Percentiles rank a stretch among this genome's conserved stretches.
phyloP scores from a whole-genome alignment of 257 asterid species.

The Nicotiana tomentosiformis region DNA sequence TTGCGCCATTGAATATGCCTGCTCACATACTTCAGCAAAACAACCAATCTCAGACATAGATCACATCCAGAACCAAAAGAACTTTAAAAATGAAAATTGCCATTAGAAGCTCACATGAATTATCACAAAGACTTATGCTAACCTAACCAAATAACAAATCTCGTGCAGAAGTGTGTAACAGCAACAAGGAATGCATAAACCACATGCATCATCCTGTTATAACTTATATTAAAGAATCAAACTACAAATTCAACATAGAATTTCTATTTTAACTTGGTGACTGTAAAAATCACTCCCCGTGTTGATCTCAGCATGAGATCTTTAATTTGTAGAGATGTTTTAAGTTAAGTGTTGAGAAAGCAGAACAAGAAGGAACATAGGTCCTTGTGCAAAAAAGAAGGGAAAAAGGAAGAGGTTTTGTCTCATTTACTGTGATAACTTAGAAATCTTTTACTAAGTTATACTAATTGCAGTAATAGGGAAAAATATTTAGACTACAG shows the following conservation, averaged over 20 bases:
- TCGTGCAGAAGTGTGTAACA: background rate
- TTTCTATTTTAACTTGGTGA: background rate
- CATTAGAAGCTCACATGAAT: background rate
- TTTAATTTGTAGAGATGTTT: background rate
- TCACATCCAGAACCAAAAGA: background rate
- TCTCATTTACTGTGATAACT: background rate
- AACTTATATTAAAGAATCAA: background rate
- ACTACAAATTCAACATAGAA: background rate
- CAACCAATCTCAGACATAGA: slow-evolving; percentile 1
- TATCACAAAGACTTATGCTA: background rate
- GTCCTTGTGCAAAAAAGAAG: background rate
- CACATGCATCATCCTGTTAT: background rate
- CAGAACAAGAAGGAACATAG: background rate
- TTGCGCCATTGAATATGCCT: slow-evolving; percentile 96
- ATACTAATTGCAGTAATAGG: too few species aligned
- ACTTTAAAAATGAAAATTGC: background rate
- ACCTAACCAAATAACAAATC: background rate
- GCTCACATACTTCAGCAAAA: slow-evolving; percentile 78
- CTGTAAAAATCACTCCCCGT: background rate
- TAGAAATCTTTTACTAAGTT: too few species aligned
- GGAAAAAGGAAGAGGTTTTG: background rate
- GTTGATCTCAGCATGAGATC: background rate
- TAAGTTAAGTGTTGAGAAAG: background rate
- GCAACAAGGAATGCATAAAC: background rate
- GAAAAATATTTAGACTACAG: background rate